Evolutionary conservation across 352 stramenopile species (phyloP), one percentile per base, ranked within the genome.

Genomic region (Pythium vanterpoolii): DNA sequence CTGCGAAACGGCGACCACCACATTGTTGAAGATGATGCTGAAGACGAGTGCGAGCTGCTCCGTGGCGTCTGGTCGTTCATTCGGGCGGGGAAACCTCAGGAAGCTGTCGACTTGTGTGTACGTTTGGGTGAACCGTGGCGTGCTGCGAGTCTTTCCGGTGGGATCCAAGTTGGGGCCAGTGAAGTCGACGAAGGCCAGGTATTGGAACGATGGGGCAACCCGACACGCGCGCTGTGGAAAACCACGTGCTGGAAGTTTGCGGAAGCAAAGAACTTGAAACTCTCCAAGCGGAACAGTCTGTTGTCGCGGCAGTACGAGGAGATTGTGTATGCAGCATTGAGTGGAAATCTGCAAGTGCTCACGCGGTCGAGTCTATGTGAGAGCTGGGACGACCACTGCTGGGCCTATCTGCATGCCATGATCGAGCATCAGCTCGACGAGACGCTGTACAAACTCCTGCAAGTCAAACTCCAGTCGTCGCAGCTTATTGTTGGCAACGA

Each of bases 351-450:
- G 33, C 65, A 77, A 16, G 77, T 80, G 10, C 72, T 95, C 56
- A 75, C 77, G 1, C 71, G 76, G 43, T 92, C 79, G 18, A 66
- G 74, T 42, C 45, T 90, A n/a, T 93, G 82, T 27, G 80, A 87
- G 46, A 89, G 42, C 30, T 95, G 86, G 86, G 86, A 95, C 52
- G 82, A 95, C 46, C 86, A 95, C 53, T 89, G 83, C 56, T 95
- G 86, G 86, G 83, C 82, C 19, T 87, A 87, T 55, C 56, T 93
- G 7, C 71, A 86, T 21, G 82, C 73, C 5, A 85, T 89, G 33
- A 84, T 71, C 2, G 82, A 90, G 33, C 72, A 84, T 18, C 69
- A 91, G 57, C 60, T 88, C n/a, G 86, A 95, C 44, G 80, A 89
- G 31, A 71, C 77, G 3, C 48, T 93, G 23, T 72, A 77, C 53